These are phyloP conservation scores for Xylaria sp. DNA, from an alignment of 2,329 filamentous ascomycete species.

Conservation along the genomic window DNA sequence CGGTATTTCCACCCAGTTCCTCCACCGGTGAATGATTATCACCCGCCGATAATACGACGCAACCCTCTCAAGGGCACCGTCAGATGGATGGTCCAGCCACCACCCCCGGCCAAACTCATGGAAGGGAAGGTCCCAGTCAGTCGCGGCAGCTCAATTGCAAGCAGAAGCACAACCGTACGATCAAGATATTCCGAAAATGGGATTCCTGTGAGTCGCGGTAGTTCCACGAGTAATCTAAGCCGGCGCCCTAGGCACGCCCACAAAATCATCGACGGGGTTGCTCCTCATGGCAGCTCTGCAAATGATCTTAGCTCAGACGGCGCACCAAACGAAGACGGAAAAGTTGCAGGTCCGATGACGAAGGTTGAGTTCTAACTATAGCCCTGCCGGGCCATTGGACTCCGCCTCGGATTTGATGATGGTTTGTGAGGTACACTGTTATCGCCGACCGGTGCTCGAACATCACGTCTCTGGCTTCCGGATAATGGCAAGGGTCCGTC, in stretches of 20 bases:
- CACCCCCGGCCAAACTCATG: slow-evolving; percentile 90
- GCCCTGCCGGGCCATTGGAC: not conserved
- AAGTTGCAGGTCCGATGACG: not conserved
- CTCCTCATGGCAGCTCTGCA: not conserved
- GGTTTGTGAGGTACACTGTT: too few relatives aligned
- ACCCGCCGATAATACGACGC: slow-evolving; percentile 82
- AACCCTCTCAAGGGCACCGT: slow-evolving; percentile 74
- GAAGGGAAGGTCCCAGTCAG: slow-evolving; percentile 78
- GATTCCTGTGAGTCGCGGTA: not conserved
- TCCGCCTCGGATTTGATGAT: not conserved
- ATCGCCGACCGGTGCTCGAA: too few relatives aligned
- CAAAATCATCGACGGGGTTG: not conserved
- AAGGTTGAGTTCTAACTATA: not conserved
- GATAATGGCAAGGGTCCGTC: too few relatives aligned
- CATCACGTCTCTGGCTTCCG: too few relatives aligned
- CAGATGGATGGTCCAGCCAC: slow-evolving; percentile 91
- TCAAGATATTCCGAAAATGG: not conserved
- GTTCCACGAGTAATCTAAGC: slow-evolving; percentile 39
- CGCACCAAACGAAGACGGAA: slow-evolving; percentile 43
- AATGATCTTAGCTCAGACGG: slow-evolving; percentile 49
- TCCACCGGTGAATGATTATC: slow-evolving; percentile 83
- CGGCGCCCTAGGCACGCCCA: slow-evolving; percentile 51
- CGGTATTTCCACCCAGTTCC: slow-evolving; percentile 67
- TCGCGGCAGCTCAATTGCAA: slow-evolving; percentile 63
- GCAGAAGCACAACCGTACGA: slow-evolving; percentile 41